Evolutionary conservation across 2,329 filamentous ascomycete genomes (phyloP), one percentile per base, ranked within the genome.

Genomic region (Fusarium sp.): DNA sequence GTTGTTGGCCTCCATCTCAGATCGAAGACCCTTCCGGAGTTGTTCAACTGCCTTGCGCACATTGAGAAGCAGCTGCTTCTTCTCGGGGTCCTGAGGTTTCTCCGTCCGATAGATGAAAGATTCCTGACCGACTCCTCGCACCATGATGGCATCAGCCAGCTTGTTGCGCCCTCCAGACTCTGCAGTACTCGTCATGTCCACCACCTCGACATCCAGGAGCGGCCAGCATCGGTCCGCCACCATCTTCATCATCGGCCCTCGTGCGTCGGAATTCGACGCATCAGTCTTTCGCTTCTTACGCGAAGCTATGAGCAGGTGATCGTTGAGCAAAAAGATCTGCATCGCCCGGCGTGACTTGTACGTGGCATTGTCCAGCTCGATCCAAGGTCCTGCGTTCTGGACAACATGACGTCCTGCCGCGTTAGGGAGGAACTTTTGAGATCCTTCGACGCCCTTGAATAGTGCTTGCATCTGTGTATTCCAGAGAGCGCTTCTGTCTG

Each of bases 361-460:
- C 0, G 97, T 99, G 13, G 97, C 97, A 73, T 97, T 97, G 83
- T 99, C 97, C 71, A 99, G 87, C 84, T 99, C 96, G 68, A 98
- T 94, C 97, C 97, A 99, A 57, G 93, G 90, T 1, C 94, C 93
- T 5, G 95, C 97, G 82, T 98, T 96, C 82, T 97, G 92, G 3
- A 98, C 91, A 54, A 99, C 95, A 81, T 98, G 97, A 43, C 97
- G 92, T n/a, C 95, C 96, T 23, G 94, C 91, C 23, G 95, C 89
- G 64, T 95, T 97, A 16, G 97, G 97, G 13, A 99, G 86, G 80
- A 97, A 99, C 82, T 98, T 98, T 80, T 99, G 97, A 11, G 95
- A 98, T 2, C 96, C 96, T 82, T 98, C 97, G n/a, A 99, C 94
- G 50, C 93, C 94, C 85, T 98, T 98, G 91, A 97, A 99, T 54